phyloP scores from a whole-genome alignment of 805 yeast species.

The baker's yeast (Saccharomyces cerevisiae) region DNA sequence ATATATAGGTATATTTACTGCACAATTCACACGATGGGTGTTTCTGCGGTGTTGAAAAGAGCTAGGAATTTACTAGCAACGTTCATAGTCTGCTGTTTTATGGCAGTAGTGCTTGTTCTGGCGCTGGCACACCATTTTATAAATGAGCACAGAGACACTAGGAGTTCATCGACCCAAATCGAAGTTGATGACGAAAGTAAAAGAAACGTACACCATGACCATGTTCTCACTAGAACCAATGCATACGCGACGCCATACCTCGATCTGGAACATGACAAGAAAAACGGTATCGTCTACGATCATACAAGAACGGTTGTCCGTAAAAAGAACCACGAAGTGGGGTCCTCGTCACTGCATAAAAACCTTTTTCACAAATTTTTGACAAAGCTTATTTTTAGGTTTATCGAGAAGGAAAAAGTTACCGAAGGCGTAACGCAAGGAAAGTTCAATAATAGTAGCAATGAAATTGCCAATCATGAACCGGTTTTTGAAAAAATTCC shows the following conservation, averaged over 20 bases:
- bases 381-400: neutral
- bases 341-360: neutral
- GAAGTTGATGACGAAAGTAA: neutral
- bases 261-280: neutral
- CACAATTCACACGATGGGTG: neutral
- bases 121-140: conserved; percentile 27
- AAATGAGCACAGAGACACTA: conserved; percentile 7
- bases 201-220: neutral
- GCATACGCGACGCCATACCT: neutral
- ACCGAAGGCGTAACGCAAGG: neutral
- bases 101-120: conserved; percentile 20
- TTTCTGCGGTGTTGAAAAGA: neutral
- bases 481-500: neutral
- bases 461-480: neutral
- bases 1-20: neutral
- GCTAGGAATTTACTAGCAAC: neutral
- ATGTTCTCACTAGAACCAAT: neutral
- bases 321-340: neutral
- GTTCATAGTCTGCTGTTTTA: conserved; percentile 16
- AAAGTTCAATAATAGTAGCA: neutral
- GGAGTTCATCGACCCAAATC: conserved; percentile 3
- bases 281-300: neutral
- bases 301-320: neutral
- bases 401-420: neutral
- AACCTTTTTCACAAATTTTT: neutral